phyloP scores from a whole-genome alignment of 2,329 filamentous ascomycete genomes.

The Chaetothyriales sp. region DNA sequence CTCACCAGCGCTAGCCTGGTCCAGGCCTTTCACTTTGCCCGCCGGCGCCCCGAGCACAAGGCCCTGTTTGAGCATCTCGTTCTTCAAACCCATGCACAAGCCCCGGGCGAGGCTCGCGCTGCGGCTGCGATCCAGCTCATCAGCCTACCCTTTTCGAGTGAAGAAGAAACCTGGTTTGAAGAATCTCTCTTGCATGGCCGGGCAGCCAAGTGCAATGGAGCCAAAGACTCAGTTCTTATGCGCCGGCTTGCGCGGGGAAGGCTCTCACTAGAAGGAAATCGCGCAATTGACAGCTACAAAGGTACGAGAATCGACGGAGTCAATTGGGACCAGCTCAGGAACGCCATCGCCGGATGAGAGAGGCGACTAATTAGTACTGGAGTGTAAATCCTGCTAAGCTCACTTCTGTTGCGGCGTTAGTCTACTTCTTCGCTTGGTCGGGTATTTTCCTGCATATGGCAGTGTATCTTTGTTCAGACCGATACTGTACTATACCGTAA shows the following conservation, averaged over 20 bases:
- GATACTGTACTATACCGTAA: too few species aligned
- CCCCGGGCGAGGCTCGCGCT: slow-evolving; percentile 28
- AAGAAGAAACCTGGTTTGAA: slow-evolving; percentile 62
- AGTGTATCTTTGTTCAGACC: too few species aligned
- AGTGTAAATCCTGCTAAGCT: too few species aligned
- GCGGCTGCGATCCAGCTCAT: slow-evolving; percentile 53
- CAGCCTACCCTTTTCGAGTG: slow-evolving; percentile 52
- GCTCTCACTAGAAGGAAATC: slow-evolving; percentile 21
- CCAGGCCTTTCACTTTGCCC: slow-evolving; percentile 59
- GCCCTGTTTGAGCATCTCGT: slow-evolving; percentile 54
- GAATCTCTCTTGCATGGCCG: slow-evolving; percentile 50
- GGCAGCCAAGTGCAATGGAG: slow-evolving; percentile 47
- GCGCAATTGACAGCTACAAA: slow-evolving; percentile 22
- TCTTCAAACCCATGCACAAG: slow-evolving; percentile 37
- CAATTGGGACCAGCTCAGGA: slow-evolving; percentile 35
- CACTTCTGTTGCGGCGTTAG: too few species aligned
- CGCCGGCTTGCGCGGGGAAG: slow-evolving; percentile 54
- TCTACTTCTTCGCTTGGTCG: too few species aligned
- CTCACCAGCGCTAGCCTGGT: slow-evolving; percentile 52
- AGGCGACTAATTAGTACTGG: neutral
- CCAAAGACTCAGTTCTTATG: slow-evolving; percentile 61
- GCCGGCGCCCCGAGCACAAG: slow-evolving; percentile 49
- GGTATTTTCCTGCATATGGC: too few species aligned
- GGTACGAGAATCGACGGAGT: slow-evolving; percentile 35
- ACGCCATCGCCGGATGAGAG: slow-evolving; percentile 1